phyloP scores from a whole-genome alignment of 768 basidiomycete genomes.

The Panus rudis region DNA sequence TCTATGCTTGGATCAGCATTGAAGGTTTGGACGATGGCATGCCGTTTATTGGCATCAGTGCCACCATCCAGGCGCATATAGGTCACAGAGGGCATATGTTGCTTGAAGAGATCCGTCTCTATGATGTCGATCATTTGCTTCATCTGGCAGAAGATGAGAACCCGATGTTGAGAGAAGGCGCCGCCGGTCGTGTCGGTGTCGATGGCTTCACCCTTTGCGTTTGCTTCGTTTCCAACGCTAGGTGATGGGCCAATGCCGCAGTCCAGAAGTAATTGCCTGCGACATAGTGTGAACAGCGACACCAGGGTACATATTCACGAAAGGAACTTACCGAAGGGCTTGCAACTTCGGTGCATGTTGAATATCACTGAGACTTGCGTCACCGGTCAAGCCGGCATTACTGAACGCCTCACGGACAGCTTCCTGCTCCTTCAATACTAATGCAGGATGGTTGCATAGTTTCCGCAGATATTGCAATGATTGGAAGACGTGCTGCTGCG shows the following conservation, averaged over 20 bases:
- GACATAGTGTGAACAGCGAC: conserved; percentile 2
- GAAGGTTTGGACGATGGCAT: conserved; percentile 96
- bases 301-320: background rate
- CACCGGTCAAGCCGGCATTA: conserved; percentile 41
- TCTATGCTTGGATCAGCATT: conserved; percentile 97
- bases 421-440: conserved; percentile 71
- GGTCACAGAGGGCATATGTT: conserved; percentile 89
- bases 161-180: conserved; percentile 90
- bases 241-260: conserved; percentile 80
- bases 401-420: conserved; percentile 52
- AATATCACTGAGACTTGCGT: conserved; percentile 57
- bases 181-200: conserved; percentile 47
- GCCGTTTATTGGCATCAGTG: conserved; percentile 89
- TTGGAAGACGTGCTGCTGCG: conserved; percentile 92
- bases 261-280: conserved; percentile 86
- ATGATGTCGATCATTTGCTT: conserved; percentile 99
- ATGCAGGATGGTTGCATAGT: conserved; percentile 93
- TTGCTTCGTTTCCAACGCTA: conserved; percentile 35
- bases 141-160: conserved; percentile 98
- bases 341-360: conserved; percentile 90
- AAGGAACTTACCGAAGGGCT: conserved; percentile 66
- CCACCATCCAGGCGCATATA: conserved; percentile 97
- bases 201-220: conserved; percentile 59
- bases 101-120: conserved; percentile 86
- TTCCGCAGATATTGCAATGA: conserved; percentile 95